Conservation (phyloP, 2,329 filamentous ascomycete genomes). For the Cercospora brassicicola region DNA sequence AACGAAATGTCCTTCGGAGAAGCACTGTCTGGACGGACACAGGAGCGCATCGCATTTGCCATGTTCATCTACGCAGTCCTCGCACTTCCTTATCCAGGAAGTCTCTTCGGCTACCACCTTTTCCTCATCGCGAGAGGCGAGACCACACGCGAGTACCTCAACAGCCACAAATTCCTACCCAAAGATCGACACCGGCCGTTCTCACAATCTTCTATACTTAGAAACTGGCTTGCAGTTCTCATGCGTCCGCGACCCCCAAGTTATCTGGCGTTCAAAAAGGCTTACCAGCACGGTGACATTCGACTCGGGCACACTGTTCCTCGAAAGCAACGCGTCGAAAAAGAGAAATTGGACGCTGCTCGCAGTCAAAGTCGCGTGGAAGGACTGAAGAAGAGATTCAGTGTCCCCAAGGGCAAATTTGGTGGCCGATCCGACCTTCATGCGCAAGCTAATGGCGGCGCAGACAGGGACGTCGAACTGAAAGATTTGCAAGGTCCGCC, state of each 20-base stretch:
- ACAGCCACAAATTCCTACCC: conserved; percentile 91
- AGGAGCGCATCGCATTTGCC: conserved; percentile 59
- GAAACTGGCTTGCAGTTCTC: conserved; percentile 80
- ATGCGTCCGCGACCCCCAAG: conserved; percentile 81
- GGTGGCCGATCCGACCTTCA: background rate
- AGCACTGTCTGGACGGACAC: conserved; percentile 51
- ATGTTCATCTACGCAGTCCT: conserved; percentile 82
- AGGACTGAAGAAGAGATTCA: conserved; percentile 53
- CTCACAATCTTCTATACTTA: conserved; percentile 68
- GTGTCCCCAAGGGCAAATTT: conserved; percentile 16
- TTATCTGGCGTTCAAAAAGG: conserved; percentile 81
- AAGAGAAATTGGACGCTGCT: conserved; percentile 18
- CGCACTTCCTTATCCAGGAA: conserved; percentile 74
- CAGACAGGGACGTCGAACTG: conserved; percentile 63
- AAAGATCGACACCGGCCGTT: conserved; percentile 90
- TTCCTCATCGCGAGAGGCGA: conserved; percentile 89
- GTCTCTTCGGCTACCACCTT: conserved; percentile 82
- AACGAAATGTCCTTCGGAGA: conserved; percentile 66
- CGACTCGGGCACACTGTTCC: conserved; percentile 61
- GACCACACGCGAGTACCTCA: conserved; percentile 93
- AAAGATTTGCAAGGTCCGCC: conserved; percentile 46
- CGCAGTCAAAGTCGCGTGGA: conserved; percentile 47
- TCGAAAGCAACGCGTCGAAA: conserved; percentile 12
- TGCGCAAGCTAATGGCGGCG: conserved; percentile 29
- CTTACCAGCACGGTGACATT: conserved; percentile 78